These are phyloP conservation scores for Sporormia fimetaria DNA, from an alignment of 495 filamentous ascomycete genomes.

Conservation along the genomic window DNA sequence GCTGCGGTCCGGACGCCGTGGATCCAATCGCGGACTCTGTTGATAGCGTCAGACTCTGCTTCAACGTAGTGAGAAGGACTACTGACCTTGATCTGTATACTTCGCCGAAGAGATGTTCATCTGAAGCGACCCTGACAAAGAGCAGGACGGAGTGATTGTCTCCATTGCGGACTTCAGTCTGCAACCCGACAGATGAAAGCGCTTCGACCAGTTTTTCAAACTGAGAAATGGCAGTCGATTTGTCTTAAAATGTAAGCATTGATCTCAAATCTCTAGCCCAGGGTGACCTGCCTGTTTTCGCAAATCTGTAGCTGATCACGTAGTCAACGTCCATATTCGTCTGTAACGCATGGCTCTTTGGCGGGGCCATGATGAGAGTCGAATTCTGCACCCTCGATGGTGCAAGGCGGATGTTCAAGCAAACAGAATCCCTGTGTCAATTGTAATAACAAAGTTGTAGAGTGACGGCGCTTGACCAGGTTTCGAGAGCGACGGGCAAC, in stretches of 20 bases:
- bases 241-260: conserved; percentile 40
- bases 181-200: conserved; percentile 62
- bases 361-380: conserved; percentile 15
- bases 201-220: conserved; percentile 64
- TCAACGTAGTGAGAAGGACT: neutral
- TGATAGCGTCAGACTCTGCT: conserved; percentile 10
- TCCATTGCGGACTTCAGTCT: conserved; percentile 75
- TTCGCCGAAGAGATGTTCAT: conserved; percentile 45
- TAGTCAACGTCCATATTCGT: conserved; percentile 76
- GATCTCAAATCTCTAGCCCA: neutral
- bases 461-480: no score
- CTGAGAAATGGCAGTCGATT: conserved; percentile 52
- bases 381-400: neutral
- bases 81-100: conserved; percentile 47
- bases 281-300: conserved; percentile 43
- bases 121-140: conserved; percentile 66
- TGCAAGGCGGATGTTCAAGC: no score
- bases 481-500: no score
- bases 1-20: conserved; percentile 72
- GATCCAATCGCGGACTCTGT: conserved; percentile 92
- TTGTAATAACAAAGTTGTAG: no score
- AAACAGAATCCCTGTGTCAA: no score
- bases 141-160: conserved; percentile 66
- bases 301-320: conserved; percentile 72
- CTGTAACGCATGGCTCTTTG: conserved; percentile 32